A percentile compares a stretch with the other conserved stretches of the same genome.
Conservation (phyloP, 169 alveolate species). For the Eimeria zaria region DNA sequence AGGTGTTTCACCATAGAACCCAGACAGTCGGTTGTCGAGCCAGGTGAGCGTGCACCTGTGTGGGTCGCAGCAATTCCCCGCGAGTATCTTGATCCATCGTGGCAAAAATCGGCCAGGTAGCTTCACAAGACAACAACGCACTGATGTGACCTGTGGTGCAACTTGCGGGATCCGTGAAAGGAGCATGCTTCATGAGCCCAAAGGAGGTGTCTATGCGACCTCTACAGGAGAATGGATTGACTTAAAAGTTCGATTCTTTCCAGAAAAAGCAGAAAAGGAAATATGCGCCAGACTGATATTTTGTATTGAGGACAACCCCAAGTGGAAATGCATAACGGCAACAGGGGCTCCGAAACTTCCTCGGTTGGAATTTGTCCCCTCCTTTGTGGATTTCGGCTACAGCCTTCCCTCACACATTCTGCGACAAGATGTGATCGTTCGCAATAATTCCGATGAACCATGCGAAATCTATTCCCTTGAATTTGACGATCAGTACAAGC, state of each 20-base stretch:
- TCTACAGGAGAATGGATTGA: conserved; percentile 88
- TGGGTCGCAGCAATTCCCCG: neutral
- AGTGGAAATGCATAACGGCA: conserved; percentile 89
- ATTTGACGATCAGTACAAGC: conserved; percentile 93
- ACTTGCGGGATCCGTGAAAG: neutral
- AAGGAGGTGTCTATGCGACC: neutral
- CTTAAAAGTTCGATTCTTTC: conserved; percentile 53
- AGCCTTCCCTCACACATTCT: conserved; percentile 70
- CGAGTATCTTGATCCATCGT: neutral
- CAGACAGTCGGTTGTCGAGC: conserved; percentile 39
- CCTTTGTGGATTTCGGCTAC: conserved; percentile 69
- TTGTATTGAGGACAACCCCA: conserved; percentile 93
- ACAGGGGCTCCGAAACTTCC: conserved; percentile 91
- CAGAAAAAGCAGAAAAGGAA: conserved; percentile 27
- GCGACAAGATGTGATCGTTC: conserved; percentile 87
- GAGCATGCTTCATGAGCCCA: neutral
- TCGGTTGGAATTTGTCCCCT: conserved; percentile 37
- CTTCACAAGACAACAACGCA: too few species aligned
- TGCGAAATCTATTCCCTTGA: conserved; percentile 95
- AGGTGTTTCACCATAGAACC: conserved; percentile 58
- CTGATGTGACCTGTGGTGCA: neutral
- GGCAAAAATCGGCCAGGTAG: neutral
- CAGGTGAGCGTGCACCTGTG: conserved; percentile 34
- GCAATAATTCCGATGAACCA: conserved; percentile 94
- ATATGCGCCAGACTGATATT: conserved; percentile 37